Conservation (phyloP, 495 filamentous ascomycete species). For the Penicillium bialowiezense region DNA sequence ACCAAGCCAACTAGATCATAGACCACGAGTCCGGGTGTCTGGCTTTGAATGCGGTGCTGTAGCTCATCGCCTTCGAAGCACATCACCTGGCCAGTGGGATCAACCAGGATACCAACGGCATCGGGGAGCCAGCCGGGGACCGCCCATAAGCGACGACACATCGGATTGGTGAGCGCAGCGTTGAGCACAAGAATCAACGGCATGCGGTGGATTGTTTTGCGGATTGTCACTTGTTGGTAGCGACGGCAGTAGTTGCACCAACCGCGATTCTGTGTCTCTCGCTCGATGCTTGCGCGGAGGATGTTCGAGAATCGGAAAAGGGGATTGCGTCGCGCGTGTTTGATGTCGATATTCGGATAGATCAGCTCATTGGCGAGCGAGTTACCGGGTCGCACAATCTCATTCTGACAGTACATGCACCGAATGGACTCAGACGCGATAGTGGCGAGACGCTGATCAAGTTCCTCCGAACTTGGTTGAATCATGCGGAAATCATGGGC, state of each 20-base stretch:
- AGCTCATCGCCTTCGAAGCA: constrained; percentile 90
- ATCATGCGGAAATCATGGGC: constrained; percentile 65
- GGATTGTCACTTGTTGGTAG: constrained; percentile 76
- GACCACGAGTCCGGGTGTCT: constrained; percentile 64
- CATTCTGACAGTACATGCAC: constrained; percentile 79
- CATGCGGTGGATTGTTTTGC: constrained; percentile 74
- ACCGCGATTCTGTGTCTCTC: constrained; percentile 74
- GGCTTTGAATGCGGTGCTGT: constrained; percentile 51
- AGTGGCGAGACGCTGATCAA: constrained; percentile 60
- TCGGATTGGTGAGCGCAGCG: constrained; percentile 64
- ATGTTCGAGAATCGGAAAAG: constrained; percentile 73
- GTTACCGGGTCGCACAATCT: constrained; percentile 64
- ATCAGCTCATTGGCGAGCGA: constrained; percentile 78
- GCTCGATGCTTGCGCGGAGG: constrained; percentile 81
- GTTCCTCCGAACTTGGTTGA: constrained; percentile 49
- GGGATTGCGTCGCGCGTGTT: constrained; percentile 50
- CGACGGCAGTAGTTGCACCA: constrained; percentile 88
- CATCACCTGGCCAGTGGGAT: constrained; percentile 70
- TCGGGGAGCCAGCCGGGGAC: constrained; percentile 87
- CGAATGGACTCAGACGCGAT: constrained; percentile 59
- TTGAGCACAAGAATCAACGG: constrained; percentile 85
- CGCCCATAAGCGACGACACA: constrained; percentile 78
- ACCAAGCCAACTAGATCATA: constrained; percentile 93
- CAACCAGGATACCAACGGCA: constrained; percentile 84
- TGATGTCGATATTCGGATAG: constrained; percentile 61